Evolutionary conservation across 768 basidiomycete species (phyloP).

Genomic region (Macrolepiota fuliginosa): DNA sequence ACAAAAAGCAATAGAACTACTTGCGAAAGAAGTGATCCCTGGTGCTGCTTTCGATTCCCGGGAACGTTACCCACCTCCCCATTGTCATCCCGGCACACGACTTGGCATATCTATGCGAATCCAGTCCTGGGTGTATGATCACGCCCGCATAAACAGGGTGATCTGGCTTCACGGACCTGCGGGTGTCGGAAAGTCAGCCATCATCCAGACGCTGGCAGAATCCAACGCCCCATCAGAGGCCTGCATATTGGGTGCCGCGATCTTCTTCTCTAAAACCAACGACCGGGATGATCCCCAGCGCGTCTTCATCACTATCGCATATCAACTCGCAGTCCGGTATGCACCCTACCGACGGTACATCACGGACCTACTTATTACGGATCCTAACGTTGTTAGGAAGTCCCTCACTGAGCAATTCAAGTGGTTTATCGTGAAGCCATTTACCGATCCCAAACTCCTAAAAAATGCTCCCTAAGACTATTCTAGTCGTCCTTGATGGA

Average conservation of each 20-base stretch:
- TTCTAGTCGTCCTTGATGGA: conserved; percentile 21
- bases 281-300: not conserved
- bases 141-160: not conserved
- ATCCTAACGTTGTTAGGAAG: conserved; percentile 13
- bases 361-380: not conserved
- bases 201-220: conserved; percentile 9
- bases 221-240: not conserved
- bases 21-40: not conserved
- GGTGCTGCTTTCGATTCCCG: conserved; percentile 9
- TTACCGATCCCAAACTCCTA: not conserved
- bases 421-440: conserved; percentile 15
- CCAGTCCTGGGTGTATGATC: not conserved
- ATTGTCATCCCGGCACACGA: conserved; percentile 4
- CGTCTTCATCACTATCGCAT: conserved; percentile 21
- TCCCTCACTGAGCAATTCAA: conserved; percentile 13
- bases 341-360: conserved; percentile 8
- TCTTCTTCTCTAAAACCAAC: conserved; percentile 20
- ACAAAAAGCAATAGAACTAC: not conserved
- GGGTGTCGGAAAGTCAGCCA: conserved; percentile 10
- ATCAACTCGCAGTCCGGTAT: conserved; percentile 17
- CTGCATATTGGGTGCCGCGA: conserved; percentile 6
- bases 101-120: not conserved
- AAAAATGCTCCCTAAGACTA: not conserved
- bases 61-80: not conserved
- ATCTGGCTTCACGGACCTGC: not conserved